These are phyloP conservation scores for Osmanthus fragrans DNA, from an alignment of 257 asterid genomes.

Conservation along the genomic window DNA sequence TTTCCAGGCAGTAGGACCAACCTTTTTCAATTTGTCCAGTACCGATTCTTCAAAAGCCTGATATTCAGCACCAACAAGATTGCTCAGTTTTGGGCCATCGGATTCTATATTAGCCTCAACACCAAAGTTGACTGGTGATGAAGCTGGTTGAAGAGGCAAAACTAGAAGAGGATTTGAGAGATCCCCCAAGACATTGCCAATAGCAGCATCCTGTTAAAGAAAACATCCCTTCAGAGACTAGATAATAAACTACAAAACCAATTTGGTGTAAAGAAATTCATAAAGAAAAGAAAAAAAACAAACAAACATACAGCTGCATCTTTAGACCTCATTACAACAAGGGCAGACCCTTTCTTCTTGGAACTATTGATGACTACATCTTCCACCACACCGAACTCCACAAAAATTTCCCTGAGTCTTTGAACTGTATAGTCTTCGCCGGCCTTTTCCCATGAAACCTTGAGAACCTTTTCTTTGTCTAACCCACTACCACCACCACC, in stretches of 20 bases:
- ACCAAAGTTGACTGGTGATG: constrained; percentile 39
- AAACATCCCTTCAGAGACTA: constrained; percentile 22
- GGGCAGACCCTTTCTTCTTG: constrained; percentile 85
- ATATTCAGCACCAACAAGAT: constrained; percentile 69
- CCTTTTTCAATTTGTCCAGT: constrained; percentile 77
- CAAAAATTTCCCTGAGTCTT: constrained; percentile 61
- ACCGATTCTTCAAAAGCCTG: constrained; percentile 72
- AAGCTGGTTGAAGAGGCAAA: constrained; percentile 58
- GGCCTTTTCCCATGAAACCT: constrained; percentile 84
- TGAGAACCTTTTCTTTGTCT: constrained; percentile 75
- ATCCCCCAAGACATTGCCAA: constrained; percentile 65
- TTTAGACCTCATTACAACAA: constrained; percentile 78
- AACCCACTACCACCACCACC: constrained; percentile 38
- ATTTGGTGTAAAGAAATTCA: background rate
- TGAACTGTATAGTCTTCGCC: constrained; percentile 71
- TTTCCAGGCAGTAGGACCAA: constrained; percentile 19
- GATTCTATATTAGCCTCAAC: constrained; percentile 38
- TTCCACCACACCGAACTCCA: constrained; percentile 71
- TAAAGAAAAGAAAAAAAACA: background rate
- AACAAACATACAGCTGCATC: constrained; percentile 61
- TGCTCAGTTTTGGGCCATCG: constrained; percentile 46
- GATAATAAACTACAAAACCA: background rate
- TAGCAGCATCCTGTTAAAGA: constrained; percentile 49
- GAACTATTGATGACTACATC: constrained; percentile 75
- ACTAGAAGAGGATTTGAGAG: constrained; percentile 82